A percentile compares a stretch with the other conserved stretches of the same genome.
Evolutionary conservation across 768 basidiomycete species (phyloP).

Genomic region (Lentinula edodes): DNA sequence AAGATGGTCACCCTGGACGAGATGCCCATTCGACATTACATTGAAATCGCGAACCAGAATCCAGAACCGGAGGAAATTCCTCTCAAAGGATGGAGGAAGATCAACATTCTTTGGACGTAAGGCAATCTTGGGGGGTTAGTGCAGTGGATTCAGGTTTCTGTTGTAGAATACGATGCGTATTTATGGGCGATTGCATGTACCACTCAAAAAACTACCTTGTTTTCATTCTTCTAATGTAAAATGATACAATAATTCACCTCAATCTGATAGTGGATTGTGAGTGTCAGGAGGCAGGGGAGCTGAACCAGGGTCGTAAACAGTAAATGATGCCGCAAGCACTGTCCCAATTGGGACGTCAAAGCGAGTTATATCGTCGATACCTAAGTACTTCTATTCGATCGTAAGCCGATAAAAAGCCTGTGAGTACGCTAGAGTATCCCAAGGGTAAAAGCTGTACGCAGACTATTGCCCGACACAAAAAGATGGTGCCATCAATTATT

Average conservation of each 20-base stretch:
- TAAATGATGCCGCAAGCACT: too few species aligned
- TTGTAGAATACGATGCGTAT: background rate
- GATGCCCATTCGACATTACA: slow-evolving; percentile 4
- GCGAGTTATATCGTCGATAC: background rate
- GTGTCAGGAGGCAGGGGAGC: too few species aligned
- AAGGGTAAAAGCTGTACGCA: too few species aligned
- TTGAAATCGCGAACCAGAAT: slow-evolving; percentile 6
- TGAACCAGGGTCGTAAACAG: too few species aligned
- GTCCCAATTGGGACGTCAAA: background rate
- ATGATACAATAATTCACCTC: background rate
- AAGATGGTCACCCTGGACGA: background rate
- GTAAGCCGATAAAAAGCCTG: too few species aligned
- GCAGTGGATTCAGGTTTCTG: background rate
- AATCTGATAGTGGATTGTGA: too few species aligned
- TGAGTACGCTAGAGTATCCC: too few species aligned
- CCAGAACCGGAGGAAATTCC: slow-evolving; percentile 2
- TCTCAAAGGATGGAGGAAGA: background rate
- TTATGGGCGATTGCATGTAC: background rate
- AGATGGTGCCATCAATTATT: too few species aligned
- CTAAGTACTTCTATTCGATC: too few species aligned
- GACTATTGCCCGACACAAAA: too few species aligned
- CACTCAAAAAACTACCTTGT: background rate
- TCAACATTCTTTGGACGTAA: slow-evolving; percentile 6
- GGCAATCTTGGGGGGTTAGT: background rate
- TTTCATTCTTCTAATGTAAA: background rate